Conservation (phyloP, 306 rosid species). For the Lathyrus aphaca region DNA sequence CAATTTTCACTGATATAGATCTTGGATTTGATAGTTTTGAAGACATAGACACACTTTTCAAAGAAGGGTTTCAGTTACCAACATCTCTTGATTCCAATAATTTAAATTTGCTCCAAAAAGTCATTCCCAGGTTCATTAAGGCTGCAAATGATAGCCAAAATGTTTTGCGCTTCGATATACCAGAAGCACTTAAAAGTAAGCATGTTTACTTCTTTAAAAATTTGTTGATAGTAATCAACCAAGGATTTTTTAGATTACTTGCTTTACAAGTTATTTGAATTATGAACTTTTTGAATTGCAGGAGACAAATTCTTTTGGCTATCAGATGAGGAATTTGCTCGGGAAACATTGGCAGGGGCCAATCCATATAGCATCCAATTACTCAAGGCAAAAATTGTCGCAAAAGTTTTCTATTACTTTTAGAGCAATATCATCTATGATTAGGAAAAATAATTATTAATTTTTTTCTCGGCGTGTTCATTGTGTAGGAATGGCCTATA, state of each 20-base stretch:
- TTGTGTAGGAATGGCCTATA: conserved; percentile 54
- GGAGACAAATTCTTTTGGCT: conserved; percentile 87
- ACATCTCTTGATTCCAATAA: conserved; percentile 1
- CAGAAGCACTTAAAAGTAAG: conserved; percentile 52
- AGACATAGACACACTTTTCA: conserved; percentile 55
- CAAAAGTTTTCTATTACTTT: conserved; percentile 4
- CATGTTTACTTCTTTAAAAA: not conserved
- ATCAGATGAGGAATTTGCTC: conserved; percentile 70
- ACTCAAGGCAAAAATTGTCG: conserved; percentile 39
- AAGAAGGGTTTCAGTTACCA: conserved; percentile 48
- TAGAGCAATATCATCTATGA: not conserved
- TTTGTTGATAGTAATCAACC: not conserved
- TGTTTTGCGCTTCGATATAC: conserved; percentile 53
- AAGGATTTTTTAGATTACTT: not conserved
- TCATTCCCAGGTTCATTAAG: conserved; percentile 46
- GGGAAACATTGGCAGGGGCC: conserved; percentile 60
- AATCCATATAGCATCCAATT: conserved; percentile 52
- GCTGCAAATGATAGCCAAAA: conserved; percentile 37
- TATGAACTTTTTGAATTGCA: conserved; percentile 28
- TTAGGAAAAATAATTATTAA: not conserved
- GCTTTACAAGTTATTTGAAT: not conserved
- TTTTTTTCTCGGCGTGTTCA: not conserved
- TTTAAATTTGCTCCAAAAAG: conserved; percentile 18
- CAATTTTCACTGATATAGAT: conserved; percentile 31
- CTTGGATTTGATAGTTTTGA: conserved; percentile 49